These are phyloP conservation scores for Aspergillus uvarum DNA, from an alignment of 2,329 filamentous ascomycete species.

Conservation along the genomic window DNA sequence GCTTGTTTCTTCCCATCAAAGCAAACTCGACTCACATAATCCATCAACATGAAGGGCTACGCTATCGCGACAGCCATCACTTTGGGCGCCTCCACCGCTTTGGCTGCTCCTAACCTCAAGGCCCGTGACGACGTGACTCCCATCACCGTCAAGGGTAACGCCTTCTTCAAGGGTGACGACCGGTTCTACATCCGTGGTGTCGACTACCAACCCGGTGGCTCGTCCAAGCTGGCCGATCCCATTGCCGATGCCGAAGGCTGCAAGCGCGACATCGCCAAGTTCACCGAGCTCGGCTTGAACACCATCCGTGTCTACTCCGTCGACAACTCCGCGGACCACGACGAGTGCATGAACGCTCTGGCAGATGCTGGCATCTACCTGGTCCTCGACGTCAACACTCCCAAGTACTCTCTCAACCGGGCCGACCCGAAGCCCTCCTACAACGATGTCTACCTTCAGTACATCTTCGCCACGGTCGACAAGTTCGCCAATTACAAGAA, in stretches of 20 bases:
- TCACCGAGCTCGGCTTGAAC: constrained; percentile 85
- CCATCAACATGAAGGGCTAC: constrained; percentile 50
- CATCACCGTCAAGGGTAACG: constrained; percentile 63
- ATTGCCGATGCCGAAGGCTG: constrained; percentile 70
- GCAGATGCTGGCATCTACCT: constrained; percentile 87
- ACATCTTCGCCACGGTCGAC: constrained; percentile 85
- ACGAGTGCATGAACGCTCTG: constrained; percentile 79
- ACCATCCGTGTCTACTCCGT: constrained; percentile 89
- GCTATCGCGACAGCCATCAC: constrained; percentile 49
- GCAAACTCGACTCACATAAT: constrained; percentile 33
- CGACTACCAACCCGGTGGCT: constrained; percentile 67
- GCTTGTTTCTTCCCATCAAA: neutral
- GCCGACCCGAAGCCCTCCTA: constrained; percentile 71
- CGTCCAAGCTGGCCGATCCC: constrained; percentile 66
- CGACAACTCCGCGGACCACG: constrained; percentile 80
- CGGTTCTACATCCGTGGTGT: constrained; percentile 56
- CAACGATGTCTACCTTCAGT: constrained; percentile 81
- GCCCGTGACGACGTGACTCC: constrained; percentile 52
- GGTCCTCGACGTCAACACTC: constrained; percentile 88
- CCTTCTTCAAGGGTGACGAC: constrained; percentile 62
- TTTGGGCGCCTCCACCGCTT: constrained; percentile 47
- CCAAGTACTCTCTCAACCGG: constrained; percentile 84
- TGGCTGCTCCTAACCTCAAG: constrained; percentile 43
- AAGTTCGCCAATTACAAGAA: constrained; percentile 80
- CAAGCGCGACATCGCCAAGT: constrained; percentile 75